A percentile compares a stretch with the other conserved stretches of the same genome.
phyloP scores from a whole-genome alignment of 192 early-diverging fungal genomes.

The Ambispora gerdemannii region DNA sequence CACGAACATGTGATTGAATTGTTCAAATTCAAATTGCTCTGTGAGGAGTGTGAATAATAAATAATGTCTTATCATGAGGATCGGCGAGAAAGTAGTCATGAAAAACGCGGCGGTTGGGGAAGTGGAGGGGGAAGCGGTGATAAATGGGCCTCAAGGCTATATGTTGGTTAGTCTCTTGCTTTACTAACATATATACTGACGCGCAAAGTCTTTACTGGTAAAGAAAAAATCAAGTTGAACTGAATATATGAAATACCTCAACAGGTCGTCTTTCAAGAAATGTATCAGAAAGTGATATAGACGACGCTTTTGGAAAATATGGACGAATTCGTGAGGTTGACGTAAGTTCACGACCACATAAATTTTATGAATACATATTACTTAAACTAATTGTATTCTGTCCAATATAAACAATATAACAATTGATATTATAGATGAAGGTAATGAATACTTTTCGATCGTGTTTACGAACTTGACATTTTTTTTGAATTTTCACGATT shows the following conservation, averaged over 20 bases:
- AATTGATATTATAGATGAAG: slow-evolving; percentile 17
- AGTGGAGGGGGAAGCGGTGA: not conserved
- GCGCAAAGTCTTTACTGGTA: not conserved
- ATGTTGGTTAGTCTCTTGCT: slow-evolving; percentile 1
- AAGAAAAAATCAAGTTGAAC: not conserved
- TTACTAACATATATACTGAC: not conserved
- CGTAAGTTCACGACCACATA: too few species aligned
- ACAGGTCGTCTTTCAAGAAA: slow-evolving; percentile 16
- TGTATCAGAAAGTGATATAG: slow-evolving; percentile 19
- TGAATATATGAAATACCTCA: not conserved
- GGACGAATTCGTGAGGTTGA: slow-evolving; percentile 25
- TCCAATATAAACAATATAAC: too few species aligned
- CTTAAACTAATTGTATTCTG: too few species aligned
- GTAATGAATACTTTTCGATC: not conserved
- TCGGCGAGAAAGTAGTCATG: not conserved
- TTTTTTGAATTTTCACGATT: not conserved
- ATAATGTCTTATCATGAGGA: not conserved
- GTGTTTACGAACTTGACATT: not conserved
- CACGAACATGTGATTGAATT: too few species aligned
- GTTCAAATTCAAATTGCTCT: too few species aligned
- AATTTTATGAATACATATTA: too few species aligned
- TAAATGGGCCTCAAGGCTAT: slow-evolving; percentile 1
- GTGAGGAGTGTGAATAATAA: too few species aligned
- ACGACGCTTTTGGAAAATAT: slow-evolving; percentile 21
- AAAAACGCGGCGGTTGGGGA: not conserved